Percentiles rank a stretch among this genome's conserved stretches.
These are phyloP conservation scores for Chenopodium suecicum DNA, from an alignment of 148 eudicot species.

Conservation along the genomic window DNA sequence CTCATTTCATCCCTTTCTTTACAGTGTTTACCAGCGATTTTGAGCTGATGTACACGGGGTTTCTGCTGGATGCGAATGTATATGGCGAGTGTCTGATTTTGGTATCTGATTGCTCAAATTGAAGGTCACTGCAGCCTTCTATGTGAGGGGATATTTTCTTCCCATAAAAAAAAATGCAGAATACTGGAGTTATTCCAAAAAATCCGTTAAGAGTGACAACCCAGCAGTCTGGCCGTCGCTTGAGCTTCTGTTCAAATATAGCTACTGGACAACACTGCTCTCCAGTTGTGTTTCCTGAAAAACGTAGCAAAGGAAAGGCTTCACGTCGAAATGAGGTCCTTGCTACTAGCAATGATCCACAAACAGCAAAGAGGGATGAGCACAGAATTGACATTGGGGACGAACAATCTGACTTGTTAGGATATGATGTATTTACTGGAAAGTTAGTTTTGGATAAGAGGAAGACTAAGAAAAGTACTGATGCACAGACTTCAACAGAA, in stretches of 20 bases:
- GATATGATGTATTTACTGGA: conserved; percentile 83
- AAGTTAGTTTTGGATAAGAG: conserved; percentile 80
- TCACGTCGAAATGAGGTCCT: conserved; percentile 38
- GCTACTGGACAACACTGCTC: conserved; percentile 85
- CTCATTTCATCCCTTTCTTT: conserved; percentile 14
- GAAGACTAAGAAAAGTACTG: conserved; percentile 49
- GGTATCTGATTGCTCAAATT: conserved; percentile 5
- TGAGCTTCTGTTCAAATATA: conserved; percentile 83
- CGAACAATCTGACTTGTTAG: conserved; percentile 86
- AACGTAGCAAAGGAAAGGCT: conserved; percentile 70
- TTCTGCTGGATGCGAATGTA: conserved; percentile 10
- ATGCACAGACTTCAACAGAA: conserved; percentile 63
- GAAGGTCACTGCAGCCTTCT: conserved; percentile 26
- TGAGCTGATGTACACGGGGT: neutral
- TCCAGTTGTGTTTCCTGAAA: conserved; percentile 96
- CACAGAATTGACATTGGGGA: conserved; percentile 93
- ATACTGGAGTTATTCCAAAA: conserved; percentile 62
- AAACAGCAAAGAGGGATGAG: conserved; percentile 64
- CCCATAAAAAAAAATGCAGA: conserved; percentile 60
- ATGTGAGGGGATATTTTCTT: conserved; percentile 22
- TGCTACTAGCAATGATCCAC: conserved; percentile 54
- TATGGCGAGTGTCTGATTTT: neutral
- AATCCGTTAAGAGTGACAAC: conserved; percentile 58
- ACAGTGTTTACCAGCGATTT: conserved; percentile 6
- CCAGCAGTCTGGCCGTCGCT: conserved; percentile 81